Conservation (phyloP, 306 rosid genomes). For the Quercus variabilis region DNA sequence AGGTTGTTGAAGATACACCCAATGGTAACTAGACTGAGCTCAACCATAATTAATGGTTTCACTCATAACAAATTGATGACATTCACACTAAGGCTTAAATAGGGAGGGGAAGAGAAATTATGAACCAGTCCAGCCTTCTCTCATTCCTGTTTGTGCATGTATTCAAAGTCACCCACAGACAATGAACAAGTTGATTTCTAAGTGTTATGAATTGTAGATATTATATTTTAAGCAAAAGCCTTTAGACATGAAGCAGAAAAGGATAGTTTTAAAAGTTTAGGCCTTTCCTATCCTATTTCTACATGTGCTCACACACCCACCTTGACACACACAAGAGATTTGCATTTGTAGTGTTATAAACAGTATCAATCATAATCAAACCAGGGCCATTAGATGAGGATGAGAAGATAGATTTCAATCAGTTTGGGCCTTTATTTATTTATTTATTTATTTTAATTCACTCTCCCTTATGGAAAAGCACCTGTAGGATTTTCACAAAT, state of each 20-base stretch:
- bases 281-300: neutral
- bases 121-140: neutral
- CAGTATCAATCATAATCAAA: neutral
- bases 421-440: neutral
- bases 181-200: neutral
- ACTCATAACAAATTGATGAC: neutral
- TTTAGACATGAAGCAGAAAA: neutral
- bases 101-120: neutral
- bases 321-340: neutral
- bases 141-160: neutral
- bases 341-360: neutral
- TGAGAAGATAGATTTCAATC: neutral
- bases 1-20: constrained; percentile 55
- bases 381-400: neutral
- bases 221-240: neutral
- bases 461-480: neutral
- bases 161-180: neutral
- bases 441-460: neutral
- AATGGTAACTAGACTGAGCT: constrained; percentile 43
- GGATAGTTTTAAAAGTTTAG: neutral
- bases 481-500: neutral
- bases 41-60: neutral
- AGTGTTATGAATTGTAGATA: neutral
- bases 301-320: neutral
- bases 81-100: neutral